A percentile compares a stretch with the other conserved stretches of the same genome.
phyloP scores from a whole-genome alignment of 1,284 basidiomycete species.

The Sanguinoderma infundibulare region DNA sequence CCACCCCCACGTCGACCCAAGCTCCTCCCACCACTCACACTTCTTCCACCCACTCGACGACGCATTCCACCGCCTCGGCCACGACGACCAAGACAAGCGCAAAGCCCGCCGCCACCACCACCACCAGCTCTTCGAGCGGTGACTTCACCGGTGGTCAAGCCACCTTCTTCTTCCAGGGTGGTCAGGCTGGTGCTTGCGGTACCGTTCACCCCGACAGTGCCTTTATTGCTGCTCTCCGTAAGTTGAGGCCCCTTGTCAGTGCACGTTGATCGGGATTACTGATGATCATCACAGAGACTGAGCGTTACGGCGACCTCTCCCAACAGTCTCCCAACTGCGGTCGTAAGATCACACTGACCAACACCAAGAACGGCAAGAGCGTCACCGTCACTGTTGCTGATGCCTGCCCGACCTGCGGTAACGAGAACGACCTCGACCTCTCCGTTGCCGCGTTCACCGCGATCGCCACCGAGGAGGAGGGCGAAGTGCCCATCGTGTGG shows the following conservation, averaged over 20 bases:
- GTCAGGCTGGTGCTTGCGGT: constrained; percentile 78
- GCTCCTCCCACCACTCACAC: constrained; percentile 8
- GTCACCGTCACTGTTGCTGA: constrained; percentile 76
- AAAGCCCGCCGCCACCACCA: constrained; percentile 26
- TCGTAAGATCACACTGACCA: constrained; percentile 65
- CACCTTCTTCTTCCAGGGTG: constrained; percentile 58
- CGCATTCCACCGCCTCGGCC: constrained; percentile 21
- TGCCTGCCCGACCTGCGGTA: constrained; percentile 83
- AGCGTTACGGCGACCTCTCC: constrained; percentile 55
- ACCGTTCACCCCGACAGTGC: constrained; percentile 65
- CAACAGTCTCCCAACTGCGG: constrained; percentile 65
- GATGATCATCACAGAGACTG: constrained; percentile 40
- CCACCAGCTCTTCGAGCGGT: constrained; percentile 16
- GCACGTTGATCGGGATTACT: not conserved
- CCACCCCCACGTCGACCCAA: not conserved
- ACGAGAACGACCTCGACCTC: constrained; percentile 77
- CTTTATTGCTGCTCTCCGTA: constrained; percentile 72
- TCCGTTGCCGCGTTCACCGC: constrained; percentile 73
- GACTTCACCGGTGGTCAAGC: constrained; percentile 45
- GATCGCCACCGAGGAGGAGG: constrained; percentile 59
- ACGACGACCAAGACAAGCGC: constrained; percentile 25
- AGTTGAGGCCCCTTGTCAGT: constrained; percentile 26
- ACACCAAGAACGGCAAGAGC: constrained; percentile 56
- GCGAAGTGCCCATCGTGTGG: constrained; percentile 65
- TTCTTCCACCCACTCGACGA: constrained; percentile 10